These are phyloP conservation scores for Alectoria sarmentosa DNA, from an alignment of 495 filamentous ascomycete genomes.

Conservation along the genomic window DNA sequence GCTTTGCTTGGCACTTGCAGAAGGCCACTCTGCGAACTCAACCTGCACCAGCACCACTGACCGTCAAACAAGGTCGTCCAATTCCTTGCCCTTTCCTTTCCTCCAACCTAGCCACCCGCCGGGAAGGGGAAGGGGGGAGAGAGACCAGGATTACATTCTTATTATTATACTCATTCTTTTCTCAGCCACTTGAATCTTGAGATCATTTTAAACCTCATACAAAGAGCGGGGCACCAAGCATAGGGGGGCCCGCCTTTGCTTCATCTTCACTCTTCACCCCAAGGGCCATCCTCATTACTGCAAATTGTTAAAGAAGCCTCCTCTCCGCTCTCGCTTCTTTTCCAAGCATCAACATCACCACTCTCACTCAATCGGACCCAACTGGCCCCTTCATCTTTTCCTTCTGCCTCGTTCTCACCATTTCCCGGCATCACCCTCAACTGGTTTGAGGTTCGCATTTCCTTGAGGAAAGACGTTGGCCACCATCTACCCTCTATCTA, in stretches of 20 bases:
- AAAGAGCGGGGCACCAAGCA: slow-evolving; percentile 18
- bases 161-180: slow-evolving; percentile 2
- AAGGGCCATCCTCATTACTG: slow-evolving; percentile 19
- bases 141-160: slow-evolving; percentile 10
- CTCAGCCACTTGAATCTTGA: slow-evolving; percentile 21
- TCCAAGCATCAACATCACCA: slow-evolving; percentile 20
- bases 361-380: slow-evolving; percentile 9
- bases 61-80: slow-evolving; percentile 2
- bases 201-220: slow-evolving; percentile 22
- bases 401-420: slow-evolving; percentile 6
- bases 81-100: slow-evolving; percentile 15
- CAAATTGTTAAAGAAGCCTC: slow-evolving; percentile 20
- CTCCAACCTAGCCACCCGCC: slow-evolving; percentile 22
- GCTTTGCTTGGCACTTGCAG: neutral
- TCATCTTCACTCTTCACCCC: slow-evolving; percentile 24
- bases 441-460: slow-evolving; percentile 24
- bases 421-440: slow-evolving; percentile 18
- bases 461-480: neutral
- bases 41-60: neutral
- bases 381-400: neutral
- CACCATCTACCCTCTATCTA: neutral
- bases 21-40: slow-evolving; percentile 2
- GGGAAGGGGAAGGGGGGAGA: slow-evolving; percentile 9
- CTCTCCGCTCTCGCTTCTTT: slow-evolving; percentile 13
- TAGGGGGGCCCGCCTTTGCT: slow-evolving; percentile 21